Percentiles rank a stretch among this genome's conserved stretches.
These are phyloP conservation scores for Aspergillus chevalieri DNA, from an alignment of 2,329 filamentous ascomycete genomes.

Conservation along the genomic window DNA sequence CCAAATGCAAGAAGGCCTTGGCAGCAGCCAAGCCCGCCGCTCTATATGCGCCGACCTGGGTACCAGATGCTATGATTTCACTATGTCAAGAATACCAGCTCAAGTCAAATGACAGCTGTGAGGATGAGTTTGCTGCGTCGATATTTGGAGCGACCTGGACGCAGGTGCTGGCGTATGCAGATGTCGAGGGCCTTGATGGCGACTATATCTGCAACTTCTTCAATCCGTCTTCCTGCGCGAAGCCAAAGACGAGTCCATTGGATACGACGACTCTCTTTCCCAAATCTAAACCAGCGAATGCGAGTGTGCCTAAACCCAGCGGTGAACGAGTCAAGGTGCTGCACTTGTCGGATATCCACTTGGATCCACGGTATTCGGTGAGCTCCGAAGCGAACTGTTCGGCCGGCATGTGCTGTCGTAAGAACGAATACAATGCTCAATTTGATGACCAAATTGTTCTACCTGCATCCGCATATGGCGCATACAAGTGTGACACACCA, in stretches of 20 bases:
- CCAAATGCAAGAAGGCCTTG: conserved; percentile 49
- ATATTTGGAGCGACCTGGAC: conserved; percentile 54
- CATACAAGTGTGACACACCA: conserved; percentile 53
- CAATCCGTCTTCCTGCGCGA: conserved; percentile 43
- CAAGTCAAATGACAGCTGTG: conserved; percentile 43
- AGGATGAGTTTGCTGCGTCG: conserved; percentile 41
- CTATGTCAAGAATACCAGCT: conserved; percentile 47
- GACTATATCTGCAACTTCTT: conserved; percentile 52
- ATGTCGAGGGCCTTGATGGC: conserved; percentile 51
- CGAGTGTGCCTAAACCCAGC: conserved; percentile 41
- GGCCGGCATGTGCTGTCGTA: conserved; percentile 48
- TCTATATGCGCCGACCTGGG: conserved; percentile 41
- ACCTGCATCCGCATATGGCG: conserved; percentile 50
- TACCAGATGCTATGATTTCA: conserved; percentile 47
- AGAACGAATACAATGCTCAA: conserved; percentile 33
- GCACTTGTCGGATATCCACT: conserved; percentile 52
- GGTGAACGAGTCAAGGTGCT: conserved; percentile 52
- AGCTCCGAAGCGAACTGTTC: conserved; percentile 51
- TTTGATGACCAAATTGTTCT: conserved; percentile 32
- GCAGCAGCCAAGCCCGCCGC: conserved; percentile 48
- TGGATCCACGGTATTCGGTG: conserved; percentile 50
- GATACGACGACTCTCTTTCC: conserved; percentile 46
- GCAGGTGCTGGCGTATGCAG: conserved; percentile 49
- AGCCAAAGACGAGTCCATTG: conserved; percentile 40
- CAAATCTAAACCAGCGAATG: conserved; percentile 48